Evolutionary conservation across 1,284 basidiomycete genomes (phyloP), one percentile per base, ranked within the genome.

Genomic region (Meripilus lineatus): DNA sequence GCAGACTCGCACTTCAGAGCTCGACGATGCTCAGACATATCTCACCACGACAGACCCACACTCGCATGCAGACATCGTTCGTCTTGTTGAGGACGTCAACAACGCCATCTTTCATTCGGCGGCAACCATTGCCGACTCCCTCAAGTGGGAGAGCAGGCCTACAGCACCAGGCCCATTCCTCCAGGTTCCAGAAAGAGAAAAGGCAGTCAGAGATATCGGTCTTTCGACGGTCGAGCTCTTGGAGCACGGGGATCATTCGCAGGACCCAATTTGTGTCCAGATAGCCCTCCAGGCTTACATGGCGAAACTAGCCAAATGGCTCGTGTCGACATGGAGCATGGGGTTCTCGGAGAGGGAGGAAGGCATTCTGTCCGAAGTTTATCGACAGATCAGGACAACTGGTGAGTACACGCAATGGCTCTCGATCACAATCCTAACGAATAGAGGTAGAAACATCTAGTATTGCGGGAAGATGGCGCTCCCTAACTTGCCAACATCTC

Each of bases 381-480:
- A 79, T 55, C 58, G 59, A 20, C 62, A 68, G 38, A 65, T 80
- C 17, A 64, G 67, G 34, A 62, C 63, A 45, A 58, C 62, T 32
- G 76, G 78, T 77, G 30, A 53, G 63, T 57, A 8, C 11, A 17
- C 11, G 1, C 13, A 15, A 17, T 23, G 18, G 14, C 5, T n/a
- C n/a, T n/a, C n/a, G n/a, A n/a, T n/a, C n/a, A n/a, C n/a, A n/a
- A n/a, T n/a, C n/a, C n/a, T n/a, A n/a, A n/a, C n/a, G n/a, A n/a
- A n/a, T n/a, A n/a, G n/a, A n/a, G n/a, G n/a, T n/a, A n/a, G n/a
- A n/a, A n/a, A n/a, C n/a, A n/a, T n/a, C n/a, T n/a, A n/a, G n/a
- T n/a, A n/a, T 78, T 13, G 66, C 73, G 7, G 75, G 74, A 33
- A 66, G 70, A 36, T 80, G 78, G 77, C 67, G 76, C 40, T 65